Conservation (phyloP, 495 filamentous ascomycete species). For the Penicillium subrubescens region DNA sequence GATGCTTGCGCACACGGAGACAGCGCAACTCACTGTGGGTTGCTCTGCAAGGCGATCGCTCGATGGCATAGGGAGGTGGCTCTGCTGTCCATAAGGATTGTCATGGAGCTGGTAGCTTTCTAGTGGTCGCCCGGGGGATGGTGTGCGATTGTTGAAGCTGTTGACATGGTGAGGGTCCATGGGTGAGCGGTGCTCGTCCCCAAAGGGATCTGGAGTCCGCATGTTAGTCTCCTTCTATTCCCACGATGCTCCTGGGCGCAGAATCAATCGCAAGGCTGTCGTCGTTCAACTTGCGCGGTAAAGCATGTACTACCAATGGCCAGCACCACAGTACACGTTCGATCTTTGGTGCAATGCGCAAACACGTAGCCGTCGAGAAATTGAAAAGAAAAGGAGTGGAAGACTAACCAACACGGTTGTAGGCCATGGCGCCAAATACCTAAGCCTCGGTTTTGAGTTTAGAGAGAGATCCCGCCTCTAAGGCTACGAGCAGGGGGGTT, state of each 20-base stretch:
- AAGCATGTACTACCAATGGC: conserved; percentile 23
- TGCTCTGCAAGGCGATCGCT: conserved; percentile 70
- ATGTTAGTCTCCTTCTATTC: conserved; percentile 20
- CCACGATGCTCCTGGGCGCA: conserved; percentile 4
- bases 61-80: conserved; percentile 70
- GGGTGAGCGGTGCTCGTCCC: conserved; percentile 61
- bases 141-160: conserved; percentile 43
- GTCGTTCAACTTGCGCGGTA: not conserved
- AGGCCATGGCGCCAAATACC: conserved; percentile 46
- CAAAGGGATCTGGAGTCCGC: conserved; percentile 42
- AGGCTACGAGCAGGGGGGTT: conserved; percentile 21
- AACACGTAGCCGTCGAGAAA: conserved; percentile 5
- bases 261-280: conserved; percentile 6
- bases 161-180: conserved; percentile 58
- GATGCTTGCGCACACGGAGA: conserved; percentile 1
- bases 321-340: conserved; percentile 19
- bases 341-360: conserved; percentile 17
- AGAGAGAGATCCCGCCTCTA: conserved; percentile 29
- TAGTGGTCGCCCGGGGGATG: conserved; percentile 59
- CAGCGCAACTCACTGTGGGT: conserved; percentile 61
- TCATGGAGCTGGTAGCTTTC: conserved; percentile 75
- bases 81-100: conserved; percentile 54
- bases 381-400: conserved; percentile 13
- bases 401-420: conserved; percentile 72
- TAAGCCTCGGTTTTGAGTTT: conserved; percentile 25